Evolutionary conservation across 306 rosid species (phyloP), one percentile per base, ranked within the genome.

Genomic region (Fragaria ananassa): DNA sequence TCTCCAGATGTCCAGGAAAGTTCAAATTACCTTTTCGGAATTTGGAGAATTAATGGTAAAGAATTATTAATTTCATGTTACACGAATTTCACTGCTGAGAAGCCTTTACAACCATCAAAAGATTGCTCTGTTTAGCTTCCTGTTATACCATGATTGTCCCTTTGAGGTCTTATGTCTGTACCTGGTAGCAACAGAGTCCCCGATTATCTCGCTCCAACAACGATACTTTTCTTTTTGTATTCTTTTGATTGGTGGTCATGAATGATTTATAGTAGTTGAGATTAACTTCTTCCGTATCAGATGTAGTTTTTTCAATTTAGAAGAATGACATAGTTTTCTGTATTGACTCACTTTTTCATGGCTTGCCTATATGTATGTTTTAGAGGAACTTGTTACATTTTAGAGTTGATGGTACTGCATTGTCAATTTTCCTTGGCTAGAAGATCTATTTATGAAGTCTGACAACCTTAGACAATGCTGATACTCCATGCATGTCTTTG

Each of bases 381-480:
- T 14, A 56, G 39, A 21, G 19, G 39, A 63, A 72, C 2, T 8
- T 39, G 1, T 23, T 63, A 67, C 12, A 31, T 47, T 69, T 13
- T 62, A 57, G 11, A 11, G 10, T 39, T 34, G 49, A 50, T 34
- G 57, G 19, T 57, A 74, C 34, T 23, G 42, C 13, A 42, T 42
- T 41, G 49, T 35, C 44, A 69, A 61, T 74, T 57, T 54, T 54
- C n/a, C 12, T 45, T 8, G 7, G 18, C 41, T 63, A 19, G 34
- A 71, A 72, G 37, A 73, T 46, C 27, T 39, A 47, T 74, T 62
- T 42, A 10, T 75, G 21, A 60, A 27, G 19, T 27, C 47, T 77
- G 45, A 42, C 54, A 19, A 77, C 29, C 60, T 65, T 60, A 51
- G 63, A 56, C 34, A 35, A 10, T 75, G 63, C 41, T 41, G 65